Evolutionary conservation across 108 stramenopile genomes (phyloP), one percentile per base, ranked within the genome.

Genomic region (Cyclotella cryptica): DNA sequence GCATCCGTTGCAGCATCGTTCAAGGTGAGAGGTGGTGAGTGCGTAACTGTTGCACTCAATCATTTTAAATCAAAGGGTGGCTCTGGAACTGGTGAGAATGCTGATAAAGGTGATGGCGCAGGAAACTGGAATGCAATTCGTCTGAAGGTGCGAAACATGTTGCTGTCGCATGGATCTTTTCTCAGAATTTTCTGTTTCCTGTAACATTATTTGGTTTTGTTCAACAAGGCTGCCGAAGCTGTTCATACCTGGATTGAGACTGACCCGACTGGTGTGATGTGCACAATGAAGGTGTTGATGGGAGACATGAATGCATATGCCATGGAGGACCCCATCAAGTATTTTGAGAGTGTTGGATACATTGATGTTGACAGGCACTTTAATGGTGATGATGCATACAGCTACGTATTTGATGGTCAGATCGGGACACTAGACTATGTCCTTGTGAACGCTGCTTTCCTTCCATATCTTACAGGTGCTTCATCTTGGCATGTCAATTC

Each of bases 281-380:
- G 76, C 39, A 10, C 22, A 18, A 19, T 35, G 40, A 21, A 28
- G 15, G 60, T 63, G 27, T 52, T 80, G 40, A 58, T 85, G 65
- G 84, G 84, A 51, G 84, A 85, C 46, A 72, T 80, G 61, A 85
- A 85, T 40, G 12, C 84, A 1, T 85, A 85, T 42, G 74, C 79
- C 30, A 43, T 18, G 35, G 84, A 85, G 69, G 65, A 65, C 63
- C 75, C 84, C 15, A 62, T 85, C 45, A 47, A 47, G 47, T 35
- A 54, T 35, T 55, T 85, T 27, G 52, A 58, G 18, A 65, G 52
- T 43, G 60, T 44, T 12, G 79, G 84, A 3, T 79, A 77, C 26
- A 75, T 43, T 29, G 58, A 80, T 62, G 43, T 76, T 21, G 75
- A 80, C 2, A 29, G 22, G 10, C 1, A 44, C 6, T 53, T 53